Conservation (phyloP, 306 rosid species). For the Urtica urens region DNA sequence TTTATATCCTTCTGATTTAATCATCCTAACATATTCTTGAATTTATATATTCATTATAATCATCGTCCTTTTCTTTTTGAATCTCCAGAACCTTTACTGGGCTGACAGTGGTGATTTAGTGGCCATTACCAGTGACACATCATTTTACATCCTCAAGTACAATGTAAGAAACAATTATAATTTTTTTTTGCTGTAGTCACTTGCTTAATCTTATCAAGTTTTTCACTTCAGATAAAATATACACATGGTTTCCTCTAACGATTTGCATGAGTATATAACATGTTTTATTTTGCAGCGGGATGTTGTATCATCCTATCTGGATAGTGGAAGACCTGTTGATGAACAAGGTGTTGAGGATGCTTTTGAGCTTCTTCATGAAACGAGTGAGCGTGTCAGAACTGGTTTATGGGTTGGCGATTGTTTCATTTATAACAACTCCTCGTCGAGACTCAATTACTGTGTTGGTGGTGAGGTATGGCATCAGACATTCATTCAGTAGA, state of each 20-base stretch:
- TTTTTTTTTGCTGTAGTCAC: slow-evolving; percentile 1
- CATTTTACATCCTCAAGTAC: slow-evolving; percentile 91
- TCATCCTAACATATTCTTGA: slow-evolving; percentile 2
- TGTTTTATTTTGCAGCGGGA: slow-evolving; percentile 64
- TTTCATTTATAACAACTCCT: slow-evolving; percentile 89
- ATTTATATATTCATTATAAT: slow-evolving; percentile 3
- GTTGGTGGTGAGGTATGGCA: slow-evolving; percentile 96
- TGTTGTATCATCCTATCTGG: slow-evolving; percentile 76
- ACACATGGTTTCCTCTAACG: no score
- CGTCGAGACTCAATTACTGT: slow-evolving; percentile 97
- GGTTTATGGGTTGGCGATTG: slow-evolving; percentile 99
- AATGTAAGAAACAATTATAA: slow-evolving; percentile 46
- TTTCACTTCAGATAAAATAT: no score
- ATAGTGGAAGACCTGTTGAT: slow-evolving; percentile 71
- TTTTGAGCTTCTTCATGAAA: slow-evolving; percentile 93
- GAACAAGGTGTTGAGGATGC: slow-evolving; percentile 99
- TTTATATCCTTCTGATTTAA: not conserved
- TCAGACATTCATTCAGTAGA: not conserved
- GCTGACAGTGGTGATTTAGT: slow-evolving; percentile 98
- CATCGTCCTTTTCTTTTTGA: slow-evolving; percentile 14
- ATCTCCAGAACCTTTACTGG: slow-evolving; percentile 83
- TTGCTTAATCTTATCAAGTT: not conserved
- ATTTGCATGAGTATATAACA: slow-evolving; percentile 12
- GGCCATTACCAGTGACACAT: slow-evolving; percentile 76
- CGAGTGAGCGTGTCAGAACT: slow-evolving; percentile 88